Base-by-base conservation (phyloP, 768 basidiomycete genomes). In the Tricholoma saponaceum region DNA sequence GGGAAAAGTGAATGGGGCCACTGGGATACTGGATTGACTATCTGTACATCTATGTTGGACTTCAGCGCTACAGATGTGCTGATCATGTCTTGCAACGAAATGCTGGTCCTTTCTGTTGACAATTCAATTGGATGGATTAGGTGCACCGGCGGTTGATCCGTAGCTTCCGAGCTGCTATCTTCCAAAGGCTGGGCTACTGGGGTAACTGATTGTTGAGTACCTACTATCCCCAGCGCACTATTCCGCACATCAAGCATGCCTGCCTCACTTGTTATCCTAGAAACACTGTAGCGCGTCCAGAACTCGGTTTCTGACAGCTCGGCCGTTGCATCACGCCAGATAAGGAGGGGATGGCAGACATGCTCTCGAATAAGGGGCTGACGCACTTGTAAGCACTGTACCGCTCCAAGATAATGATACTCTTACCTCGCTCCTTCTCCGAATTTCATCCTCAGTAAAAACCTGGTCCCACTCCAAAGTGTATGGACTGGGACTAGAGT, bases 81-180 rank as follows among this genome's bases (percentile, higher is more conserved):
- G 54, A 91, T 78, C 84, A 92, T 90, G 56, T 87, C 85, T 63
- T 85, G 81, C n/a, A 92, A 73, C 3, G 89, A 90, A 54, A 91
- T 69, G 33, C 71, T 73, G 6, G 72, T 63, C 57, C 74, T 75
- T 12, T 66, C 72, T 1, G 73, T 67, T 13, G 77, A 70, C 52
- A 77, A 60, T 30, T 76, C 72, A 22, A 75, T 71, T 9, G 74
- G 69, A 10, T 62, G 63, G 28, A 75, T 68, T 39, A 69, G 72
- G 10, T 68, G 74, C 18, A 62, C 35, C 12, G 64, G 63, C 3
- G 68, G 64, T 41, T 57, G 46, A 22, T 70, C 70, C 25, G 56
- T 60, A 51, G 63, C 67, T 39, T 46, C 54, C 28, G 50, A 12
- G 14, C 28, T 33, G 37, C 28, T 12, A 37, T 25, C 20, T 7